These are phyloP conservation scores for Diutina rugosa DNA, from an alignment of 1,139 yeast species.

Conservation along the genomic window DNA sequence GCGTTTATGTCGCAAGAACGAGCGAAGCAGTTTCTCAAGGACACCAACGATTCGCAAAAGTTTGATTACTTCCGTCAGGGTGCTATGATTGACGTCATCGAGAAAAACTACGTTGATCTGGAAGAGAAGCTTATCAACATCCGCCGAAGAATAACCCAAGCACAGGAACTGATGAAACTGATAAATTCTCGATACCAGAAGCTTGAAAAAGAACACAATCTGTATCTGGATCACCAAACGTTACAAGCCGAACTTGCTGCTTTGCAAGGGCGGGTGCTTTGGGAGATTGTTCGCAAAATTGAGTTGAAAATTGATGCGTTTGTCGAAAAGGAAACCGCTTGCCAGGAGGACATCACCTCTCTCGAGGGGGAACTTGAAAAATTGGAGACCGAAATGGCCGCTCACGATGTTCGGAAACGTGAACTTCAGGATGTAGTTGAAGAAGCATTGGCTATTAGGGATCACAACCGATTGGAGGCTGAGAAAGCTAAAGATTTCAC, in stretches of 20 bases:
- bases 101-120: not conserved
- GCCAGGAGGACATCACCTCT: conserved; percentile 8
- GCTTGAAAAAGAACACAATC: not conserved
- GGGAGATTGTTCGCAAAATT: conserved; percentile 3
- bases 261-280: conserved; percentile 41
- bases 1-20: conserved; percentile 89
- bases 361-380: conserved; percentile 10
- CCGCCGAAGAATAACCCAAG: not conserved
- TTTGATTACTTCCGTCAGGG: conserved; percentile 73
- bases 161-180: not conserved
- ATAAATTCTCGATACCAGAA: not conserved
- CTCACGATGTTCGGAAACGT: not conserved
- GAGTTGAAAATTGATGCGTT: conserved; percentile 6
- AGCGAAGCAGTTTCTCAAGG: conserved; percentile 80
- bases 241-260: conserved; percentile 30
- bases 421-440: not conserved
- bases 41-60: conserved; percentile 57
- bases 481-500: not conserved
- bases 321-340: conserved; percentile 4
- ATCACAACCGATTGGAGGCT: not conserved
- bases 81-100: conserved; percentile 30
- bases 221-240: not conserved
- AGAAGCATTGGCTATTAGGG: not conserved
- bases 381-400: conserved; percentile 6
- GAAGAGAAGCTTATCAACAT: not conserved